Conservation (phyloP, 352 stramenopile species). For the Phytophthora citrophthora region DNA sequence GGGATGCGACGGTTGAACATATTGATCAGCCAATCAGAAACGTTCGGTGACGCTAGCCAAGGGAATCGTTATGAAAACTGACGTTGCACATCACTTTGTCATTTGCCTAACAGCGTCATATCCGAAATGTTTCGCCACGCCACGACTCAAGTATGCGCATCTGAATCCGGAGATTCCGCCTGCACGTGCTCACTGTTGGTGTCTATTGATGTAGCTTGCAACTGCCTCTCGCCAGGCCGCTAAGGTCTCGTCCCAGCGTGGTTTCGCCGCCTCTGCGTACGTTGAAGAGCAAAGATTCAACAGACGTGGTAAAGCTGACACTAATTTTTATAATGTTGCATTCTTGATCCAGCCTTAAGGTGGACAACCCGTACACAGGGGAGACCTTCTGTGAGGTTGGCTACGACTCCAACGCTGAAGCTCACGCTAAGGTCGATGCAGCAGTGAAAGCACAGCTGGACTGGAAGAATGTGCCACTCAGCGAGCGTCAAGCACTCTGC, state of each 20-base stretch:
- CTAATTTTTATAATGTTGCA: too few species aligned
- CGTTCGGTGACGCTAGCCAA: slow-evolving; percentile 32
- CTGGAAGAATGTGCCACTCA: slow-evolving; percentile 62
- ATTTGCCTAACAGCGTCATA: slow-evolving; percentile 5
- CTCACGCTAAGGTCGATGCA: slow-evolving; percentile 64
- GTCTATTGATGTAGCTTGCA: slow-evolving; percentile 19
- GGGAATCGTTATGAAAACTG: not conserved
- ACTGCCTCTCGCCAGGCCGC: slow-evolving; percentile 19
- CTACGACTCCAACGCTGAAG: slow-evolving; percentile 58
- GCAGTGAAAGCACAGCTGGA: slow-evolving; percentile 62
- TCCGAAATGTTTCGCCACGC: slow-evolving; percentile 35
- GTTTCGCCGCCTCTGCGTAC: slow-evolving; percentile 45
- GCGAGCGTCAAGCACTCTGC: slow-evolving; percentile 66
- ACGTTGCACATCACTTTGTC: slow-evolving; percentile 26
- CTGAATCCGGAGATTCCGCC: not conserved
- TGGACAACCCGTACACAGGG: slow-evolving; percentile 82
- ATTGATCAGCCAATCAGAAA: slow-evolving; percentile 13
- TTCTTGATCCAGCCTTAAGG: slow-evolving; percentile 44
- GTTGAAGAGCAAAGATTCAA: slow-evolving; percentile 5
- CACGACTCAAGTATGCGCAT: slow-evolving; percentile 20
- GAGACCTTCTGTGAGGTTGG: slow-evolving; percentile 69
- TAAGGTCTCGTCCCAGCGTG: slow-evolving; percentile 25
- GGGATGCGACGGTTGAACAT: slow-evolving; percentile 14
- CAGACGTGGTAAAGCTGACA: too few species aligned
- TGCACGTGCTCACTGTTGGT: not conserved